Evolutionary conservation across 768 basidiomycete species (phyloP), one percentile per base, ranked within the genome.

Genomic region (Tephrocybe sp.): DNA sequence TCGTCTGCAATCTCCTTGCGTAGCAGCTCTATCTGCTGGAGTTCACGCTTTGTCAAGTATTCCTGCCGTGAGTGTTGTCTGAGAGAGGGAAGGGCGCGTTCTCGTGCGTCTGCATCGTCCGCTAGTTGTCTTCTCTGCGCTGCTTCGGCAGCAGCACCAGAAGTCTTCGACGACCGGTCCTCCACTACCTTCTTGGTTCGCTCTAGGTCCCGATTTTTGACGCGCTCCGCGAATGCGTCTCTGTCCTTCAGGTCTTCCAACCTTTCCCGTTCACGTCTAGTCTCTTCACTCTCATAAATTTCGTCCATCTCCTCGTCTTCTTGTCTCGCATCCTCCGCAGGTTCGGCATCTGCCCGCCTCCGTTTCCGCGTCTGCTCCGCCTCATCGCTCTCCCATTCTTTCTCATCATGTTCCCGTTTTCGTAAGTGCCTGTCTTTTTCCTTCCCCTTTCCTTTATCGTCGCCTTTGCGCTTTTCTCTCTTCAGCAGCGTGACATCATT

Each of bases 21-120:
- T 42, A 98, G 73, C 12, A 99, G 78, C 61, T 98, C 97, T 58
- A 98, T 87, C 66, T 94, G 92, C 68, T 99, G 97, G 32, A 89
- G 74, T 74, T 99, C 97, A 62, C 97, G 89, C 65, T 98, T 98
- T 19, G 92, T 89, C 55, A 99, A 78, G 63, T 99, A 99, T 67
- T 95, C 92, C 65, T 98, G 90, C 47, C 97, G 85, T 1, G 95
- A 95, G 60, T 87, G 90, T 51, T 89, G 75, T 36, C 97, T 84
- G 6, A 98, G 76, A 11, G 83, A 84, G 0, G 94, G 84, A 17
- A 86, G 65, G 48, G 80, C 82, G 45, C 62, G 51, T 2, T 59
- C 57, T 40, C 83, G 79, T 26, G 83, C 83, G 55, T 78, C 78
- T 6, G 76, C 56, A 63, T 93, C 88, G 57, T 97, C 92, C 14